Conservation (phyloP, 768 basidiomycete species). For the Porpolomopsis calyptriformis region DNA sequence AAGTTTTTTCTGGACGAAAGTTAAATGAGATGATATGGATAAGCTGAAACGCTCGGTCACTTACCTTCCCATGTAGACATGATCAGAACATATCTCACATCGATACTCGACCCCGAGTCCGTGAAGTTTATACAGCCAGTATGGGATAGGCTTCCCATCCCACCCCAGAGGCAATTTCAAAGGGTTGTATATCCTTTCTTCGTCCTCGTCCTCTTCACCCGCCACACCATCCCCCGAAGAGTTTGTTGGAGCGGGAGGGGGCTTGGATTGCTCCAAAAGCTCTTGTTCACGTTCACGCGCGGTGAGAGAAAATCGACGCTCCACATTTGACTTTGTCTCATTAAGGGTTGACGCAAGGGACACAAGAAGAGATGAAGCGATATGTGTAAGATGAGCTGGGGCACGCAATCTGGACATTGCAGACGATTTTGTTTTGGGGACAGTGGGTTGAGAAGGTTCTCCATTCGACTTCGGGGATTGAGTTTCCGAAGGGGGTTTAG, state of each 20-base stretch:
- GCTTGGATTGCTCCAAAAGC: slow-evolving; percentile 59
- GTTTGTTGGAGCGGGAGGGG: slow-evolving; percentile 37
- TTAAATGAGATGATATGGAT: neutral
- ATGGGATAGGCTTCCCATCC: slow-evolving; percentile 99
- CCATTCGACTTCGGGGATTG: slow-evolving; percentile 53
- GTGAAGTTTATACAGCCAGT: slow-evolving; percentile 97
- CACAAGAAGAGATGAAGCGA: slow-evolving; percentile 56
- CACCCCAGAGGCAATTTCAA: slow-evolving; percentile 93
- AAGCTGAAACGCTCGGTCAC: slow-evolving; percentile 11
- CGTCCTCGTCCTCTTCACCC: slow-evolving; percentile 83
- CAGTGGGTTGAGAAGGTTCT: slow-evolving; percentile 20
- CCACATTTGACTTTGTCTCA: slow-evolving; percentile 94
- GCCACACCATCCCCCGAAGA: slow-evolving; percentile 34
- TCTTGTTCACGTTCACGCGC: slow-evolving; percentile 97
- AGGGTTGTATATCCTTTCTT: slow-evolving; percentile 96
- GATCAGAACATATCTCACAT: slow-evolving; percentile 96
- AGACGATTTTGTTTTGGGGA: slow-evolving; percentile 24
- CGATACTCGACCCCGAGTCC: slow-evolving; percentile 96
- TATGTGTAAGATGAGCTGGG: slow-evolving; percentile 62
- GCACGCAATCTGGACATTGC: slow-evolving; percentile 44
- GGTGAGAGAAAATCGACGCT: slow-evolving; percentile 91
- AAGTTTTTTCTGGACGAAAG: slow-evolving; percentile 70
- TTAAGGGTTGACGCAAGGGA: slow-evolving; percentile 56
- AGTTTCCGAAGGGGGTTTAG: slow-evolving; percentile 43
- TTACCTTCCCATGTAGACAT: slow-evolving; percentile 91